A percentile compares a stretch with the other conserved stretches of the same genome.
phyloP scores from a whole-genome alignment of 2,329 filamentous ascomycete genomes.

The Pseudofabraea citricarpa region DNA sequence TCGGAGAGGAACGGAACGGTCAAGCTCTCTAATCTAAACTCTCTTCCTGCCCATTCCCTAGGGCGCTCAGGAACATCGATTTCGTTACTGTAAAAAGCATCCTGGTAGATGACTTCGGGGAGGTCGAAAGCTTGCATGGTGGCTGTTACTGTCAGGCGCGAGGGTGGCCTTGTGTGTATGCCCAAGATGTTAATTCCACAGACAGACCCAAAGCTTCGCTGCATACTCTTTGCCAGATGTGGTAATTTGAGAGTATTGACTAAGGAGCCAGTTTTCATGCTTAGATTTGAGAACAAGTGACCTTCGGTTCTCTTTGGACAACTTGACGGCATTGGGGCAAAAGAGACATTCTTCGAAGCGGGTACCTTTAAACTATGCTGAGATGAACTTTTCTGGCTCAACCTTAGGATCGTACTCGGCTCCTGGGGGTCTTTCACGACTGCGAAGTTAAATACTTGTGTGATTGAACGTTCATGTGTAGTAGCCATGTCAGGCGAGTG shows the following conservation, averaged over 20 bases:
- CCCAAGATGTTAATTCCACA: too few species aligned
- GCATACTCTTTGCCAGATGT: too few species aligned
- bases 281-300: too few species aligned
- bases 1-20: constrained; percentile 74
- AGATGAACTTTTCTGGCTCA: constrained; percentile 60
- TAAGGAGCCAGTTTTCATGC: too few species aligned
- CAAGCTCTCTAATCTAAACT: constrained; percentile 73
- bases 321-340: too few species aligned
- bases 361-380: constrained; percentile 38
- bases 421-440: constrained; percentile 74
- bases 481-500: constrained; percentile 34
- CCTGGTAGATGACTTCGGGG: constrained; percentile 73
- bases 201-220: too few species aligned
- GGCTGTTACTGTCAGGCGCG: constrained; percentile 40
- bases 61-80: constrained; percentile 72
- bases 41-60: constrained; percentile 81
- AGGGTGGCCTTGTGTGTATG: constrained; percentile 34
- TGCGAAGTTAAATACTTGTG: constrained; percentile 57
- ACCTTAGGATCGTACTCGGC: constrained; percentile 53
- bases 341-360: constrained; percentile 31
- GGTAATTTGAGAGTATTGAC: too few species aligned
- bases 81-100: constrained; percentile 81
- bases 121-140: constrained; percentile 54
- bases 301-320: too few species aligned
- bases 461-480: constrained; percentile 24